Conservation (phyloP, 2,329 filamentous ascomycete genomes). For the Neopestalotiopsis clavispora region DNA sequence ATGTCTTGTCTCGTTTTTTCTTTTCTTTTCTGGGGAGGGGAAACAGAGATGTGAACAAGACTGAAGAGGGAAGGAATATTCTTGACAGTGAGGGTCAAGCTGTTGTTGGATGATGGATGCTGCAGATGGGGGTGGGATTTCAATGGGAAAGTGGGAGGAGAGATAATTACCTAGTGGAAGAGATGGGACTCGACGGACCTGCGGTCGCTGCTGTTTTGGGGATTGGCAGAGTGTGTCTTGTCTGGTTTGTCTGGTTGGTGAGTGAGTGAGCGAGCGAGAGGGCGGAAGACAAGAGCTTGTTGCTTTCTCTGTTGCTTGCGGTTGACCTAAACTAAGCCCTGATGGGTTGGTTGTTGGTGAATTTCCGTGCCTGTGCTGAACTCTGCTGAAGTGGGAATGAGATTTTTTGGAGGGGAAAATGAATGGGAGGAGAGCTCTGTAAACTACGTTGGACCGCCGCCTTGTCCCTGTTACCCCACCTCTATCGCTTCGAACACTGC, state of each 20-base stretch:
- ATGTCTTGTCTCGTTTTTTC: not conserved
- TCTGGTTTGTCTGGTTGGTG: not conserved
- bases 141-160: too few relatives aligned
- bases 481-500: not conserved
- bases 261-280: constrained; percentile 10
- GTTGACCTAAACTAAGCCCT: constrained; percentile 15
- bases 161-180: not conserved
- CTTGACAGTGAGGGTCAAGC: too few relatives aligned
- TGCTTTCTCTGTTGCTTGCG: not conserved
- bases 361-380: constrained; percentile 6
- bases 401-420: constrained; percentile 15
- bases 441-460: not conserved
- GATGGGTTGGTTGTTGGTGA: constrained; percentile 14
- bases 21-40: not conserved
- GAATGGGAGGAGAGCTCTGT: not conserved
- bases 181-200: not conserved
- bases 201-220: too few relatives aligned
- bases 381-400: constrained; percentile 2
- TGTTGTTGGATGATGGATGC: too few relatives aligned
- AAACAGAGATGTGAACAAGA: not conserved
- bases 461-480: constrained; percentile 8
- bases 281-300: constrained; percentile 3
- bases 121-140: too few relatives aligned
- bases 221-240: too few relatives aligned
- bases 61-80: not conserved